phyloP scores from a whole-genome alignment of 2,329 filamentous ascomycete species.

The Cercospora sp. region DNA sequence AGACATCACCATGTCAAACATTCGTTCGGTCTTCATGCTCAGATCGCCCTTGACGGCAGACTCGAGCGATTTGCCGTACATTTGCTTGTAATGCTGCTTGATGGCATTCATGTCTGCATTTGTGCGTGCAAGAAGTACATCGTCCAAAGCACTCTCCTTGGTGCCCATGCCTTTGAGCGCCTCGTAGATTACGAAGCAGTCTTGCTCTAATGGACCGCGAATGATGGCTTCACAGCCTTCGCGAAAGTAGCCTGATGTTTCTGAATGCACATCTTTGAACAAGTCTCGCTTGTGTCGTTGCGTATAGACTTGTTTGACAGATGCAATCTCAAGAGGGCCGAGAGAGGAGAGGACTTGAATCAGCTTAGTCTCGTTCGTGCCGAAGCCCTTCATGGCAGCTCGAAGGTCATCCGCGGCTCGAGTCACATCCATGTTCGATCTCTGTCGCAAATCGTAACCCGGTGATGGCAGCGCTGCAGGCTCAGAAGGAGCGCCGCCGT shows the following conservation, averaged over 20 bases:
- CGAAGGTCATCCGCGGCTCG: constrained; percentile 71
- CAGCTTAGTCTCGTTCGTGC: constrained; percentile 78
- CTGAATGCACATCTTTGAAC: constrained; percentile 72
- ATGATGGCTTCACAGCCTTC: constrained; percentile 73
- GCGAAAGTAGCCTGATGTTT: constrained; percentile 72
- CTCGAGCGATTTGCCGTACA: constrained; percentile 67
- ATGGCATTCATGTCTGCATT: constrained; percentile 90
- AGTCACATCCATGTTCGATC: constrained; percentile 65
- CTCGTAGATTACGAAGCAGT: constrained; percentile 68
- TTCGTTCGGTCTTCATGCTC: constrained; percentile 78
- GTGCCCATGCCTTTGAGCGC: constrained; percentile 80
- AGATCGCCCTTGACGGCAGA: constrained; percentile 74
- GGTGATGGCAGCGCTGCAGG: constrained; percentile 66
- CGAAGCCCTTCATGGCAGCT: constrained; percentile 89
- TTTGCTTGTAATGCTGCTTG: constrained; percentile 72
- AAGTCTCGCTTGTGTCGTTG: constrained; percentile 67
- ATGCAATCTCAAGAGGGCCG: constrained; percentile 74
- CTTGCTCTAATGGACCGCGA: constrained; percentile 75
- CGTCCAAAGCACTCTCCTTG: constrained; percentile 82
- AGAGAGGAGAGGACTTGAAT: constrained; percentile 70
- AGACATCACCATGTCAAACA: constrained; percentile 80
- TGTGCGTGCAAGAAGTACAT: constrained; percentile 76
- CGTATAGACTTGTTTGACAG: constrained; percentile 67
- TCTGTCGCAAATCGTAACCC: constrained; percentile 73
- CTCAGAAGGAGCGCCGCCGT: constrained; percentile 27